phyloP scores from a whole-genome alignment of 2,329 filamentous ascomycete species.

The Venturia effusa region DNA sequence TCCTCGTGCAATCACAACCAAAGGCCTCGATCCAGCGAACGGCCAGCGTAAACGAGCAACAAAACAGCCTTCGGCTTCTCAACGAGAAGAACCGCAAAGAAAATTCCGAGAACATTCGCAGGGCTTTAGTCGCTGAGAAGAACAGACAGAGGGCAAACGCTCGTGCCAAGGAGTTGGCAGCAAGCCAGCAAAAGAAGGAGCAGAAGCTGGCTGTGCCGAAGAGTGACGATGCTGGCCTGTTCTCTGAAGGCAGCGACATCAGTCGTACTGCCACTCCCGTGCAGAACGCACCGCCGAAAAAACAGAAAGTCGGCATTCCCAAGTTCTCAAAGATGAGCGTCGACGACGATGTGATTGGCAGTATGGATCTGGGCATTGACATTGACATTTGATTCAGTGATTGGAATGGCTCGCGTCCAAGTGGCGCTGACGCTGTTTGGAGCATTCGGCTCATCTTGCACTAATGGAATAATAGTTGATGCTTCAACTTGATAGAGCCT shows the following conservation, averaged over 20 bases:
- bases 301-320: constrained; percentile 42
- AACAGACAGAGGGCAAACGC: constrained; percentile 31
- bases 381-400: constrained; percentile 58
- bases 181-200: constrained; percentile 42
- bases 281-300: constrained; percentile 41
- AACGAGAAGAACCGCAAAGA: constrained; percentile 76
- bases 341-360: constrained; percentile 87
- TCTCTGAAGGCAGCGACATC: constrained; percentile 32
- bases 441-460: not conserved
- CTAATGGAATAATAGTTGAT: not conserved
- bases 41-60: constrained; percentile 51
- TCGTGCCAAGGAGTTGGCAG: constrained; percentile 48
- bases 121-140: constrained; percentile 72
- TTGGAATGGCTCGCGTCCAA: not conserved
- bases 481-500: not conserved
- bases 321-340: constrained; percentile 67
- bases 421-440: not conserved
- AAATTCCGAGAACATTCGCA: constrained; percentile 83
- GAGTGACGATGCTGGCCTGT: constrained; percentile 32
- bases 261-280: constrained; percentile 39
- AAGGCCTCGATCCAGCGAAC: constrained; percentile 18
- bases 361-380: constrained; percentile 83
- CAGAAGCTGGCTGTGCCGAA: constrained; percentile 23
- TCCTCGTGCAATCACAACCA: constrained; percentile 12
- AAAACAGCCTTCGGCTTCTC: constrained; percentile 69